These are phyloP conservation scores for Turnera subulata DNA, from an alignment of 345 rosid genomes.

Conservation along the genomic window DNA sequence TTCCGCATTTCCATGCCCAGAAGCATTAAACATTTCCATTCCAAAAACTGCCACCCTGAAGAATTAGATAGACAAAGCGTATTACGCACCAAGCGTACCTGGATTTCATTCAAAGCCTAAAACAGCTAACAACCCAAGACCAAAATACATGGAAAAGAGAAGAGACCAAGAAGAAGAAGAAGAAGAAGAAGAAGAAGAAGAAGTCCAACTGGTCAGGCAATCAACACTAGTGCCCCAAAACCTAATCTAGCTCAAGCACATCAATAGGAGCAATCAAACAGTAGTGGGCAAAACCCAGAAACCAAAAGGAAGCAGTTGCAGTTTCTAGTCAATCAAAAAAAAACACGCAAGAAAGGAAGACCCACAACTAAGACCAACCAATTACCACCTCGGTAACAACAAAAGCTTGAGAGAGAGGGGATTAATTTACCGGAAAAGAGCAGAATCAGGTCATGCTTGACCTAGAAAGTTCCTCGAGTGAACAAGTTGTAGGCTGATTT, in stretches of 20 bases:
- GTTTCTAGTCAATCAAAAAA: neutral
- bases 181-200: too few species aligned
- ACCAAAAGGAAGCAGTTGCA: too few species aligned
- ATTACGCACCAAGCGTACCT: neutral
- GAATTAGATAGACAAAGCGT: neutral
- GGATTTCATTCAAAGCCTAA: too few species aligned
- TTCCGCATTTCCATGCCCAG: slow-evolving; percentile 33
- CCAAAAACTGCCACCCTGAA: slow-evolving; percentile 36
- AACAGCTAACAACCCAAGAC: too few species aligned
- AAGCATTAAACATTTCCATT: slow-evolving; percentile 37
- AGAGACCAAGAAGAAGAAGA: too few species aligned
- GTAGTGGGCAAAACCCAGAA: too few species aligned
- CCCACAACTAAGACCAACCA: too few species aligned
- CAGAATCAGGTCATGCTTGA: slow-evolving; percentile 41
- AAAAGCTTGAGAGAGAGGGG: neutral
- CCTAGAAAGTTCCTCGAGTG: slow-evolving; percentile 24
- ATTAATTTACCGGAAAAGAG: slow-evolving; percentile 35
- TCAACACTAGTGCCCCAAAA: too few species aligned
- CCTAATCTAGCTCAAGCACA: too few species aligned
- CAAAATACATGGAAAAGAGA: too few species aligned
- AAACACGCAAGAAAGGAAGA: neutral
- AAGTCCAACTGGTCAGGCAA: too few species aligned
- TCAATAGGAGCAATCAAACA: too few species aligned
- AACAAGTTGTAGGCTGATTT: slow-evolving; percentile 9
- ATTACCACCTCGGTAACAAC: slow-evolving; percentile 8